Evolutionary conservation across 345 rosid species (phyloP).

Genomic region (Streptanthus diversifolius): DNA sequence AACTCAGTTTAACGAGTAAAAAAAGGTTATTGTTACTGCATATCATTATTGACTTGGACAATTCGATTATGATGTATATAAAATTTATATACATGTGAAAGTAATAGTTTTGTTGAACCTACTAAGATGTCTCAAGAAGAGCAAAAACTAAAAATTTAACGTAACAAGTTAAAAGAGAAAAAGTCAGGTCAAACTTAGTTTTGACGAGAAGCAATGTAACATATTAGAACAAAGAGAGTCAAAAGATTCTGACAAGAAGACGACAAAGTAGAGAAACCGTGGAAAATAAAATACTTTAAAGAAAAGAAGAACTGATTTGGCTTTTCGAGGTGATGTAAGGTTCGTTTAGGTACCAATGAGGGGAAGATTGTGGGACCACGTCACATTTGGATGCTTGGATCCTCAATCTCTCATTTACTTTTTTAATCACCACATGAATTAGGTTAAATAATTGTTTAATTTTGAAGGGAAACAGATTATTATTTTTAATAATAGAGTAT

Average conservation of each 20-base stretch:
- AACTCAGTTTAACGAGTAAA: not conserved
- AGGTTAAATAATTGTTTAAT: not conserved
- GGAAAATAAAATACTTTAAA: not conserved
- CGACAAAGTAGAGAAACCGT: constrained; percentile 26
- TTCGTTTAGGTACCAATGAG: constrained; percentile 17
- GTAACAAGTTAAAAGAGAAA: constrained; percentile 2
- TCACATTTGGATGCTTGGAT: constrained; percentile 11
- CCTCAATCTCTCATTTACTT: not conserved
- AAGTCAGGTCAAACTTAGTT: constrained; percentile 22
- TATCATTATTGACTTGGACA: not conserved
- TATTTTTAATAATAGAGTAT: not conserved
- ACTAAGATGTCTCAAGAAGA: not conserved
- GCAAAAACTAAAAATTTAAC: not conserved
- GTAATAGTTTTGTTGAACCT: not conserved
- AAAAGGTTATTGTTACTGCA: not conserved
- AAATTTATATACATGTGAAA: not conserved
- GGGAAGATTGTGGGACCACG: constrained; percentile 25
- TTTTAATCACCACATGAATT: not conserved
- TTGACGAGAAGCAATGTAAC: constrained; percentile 8
- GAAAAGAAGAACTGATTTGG: constrained; percentile 15
- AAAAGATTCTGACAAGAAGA: constrained; percentile 35
- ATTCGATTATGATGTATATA: not conserved
- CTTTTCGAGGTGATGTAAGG: constrained; percentile 34
- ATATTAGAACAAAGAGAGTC: constrained; percentile 15
- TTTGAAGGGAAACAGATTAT: not conserved